Base-by-base conservation (phyloP, 768 basidiomycete genomes). In the Trametes meyenii region DNA sequence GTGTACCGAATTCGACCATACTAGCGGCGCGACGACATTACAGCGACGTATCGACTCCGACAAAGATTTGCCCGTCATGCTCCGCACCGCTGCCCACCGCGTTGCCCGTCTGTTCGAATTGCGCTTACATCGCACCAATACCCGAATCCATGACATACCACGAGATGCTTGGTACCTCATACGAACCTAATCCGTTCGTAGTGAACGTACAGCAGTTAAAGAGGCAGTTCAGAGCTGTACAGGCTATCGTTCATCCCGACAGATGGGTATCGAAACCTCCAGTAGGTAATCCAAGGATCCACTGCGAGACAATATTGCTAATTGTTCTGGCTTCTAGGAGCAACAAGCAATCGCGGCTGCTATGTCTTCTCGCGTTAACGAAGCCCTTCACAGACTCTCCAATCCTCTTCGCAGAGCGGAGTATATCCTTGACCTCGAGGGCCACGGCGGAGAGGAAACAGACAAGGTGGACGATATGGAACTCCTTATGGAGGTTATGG, bases 231-330 rank as follows among this genome's bases (percentile, higher is more conserved):
- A 77, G 89, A 36, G 76, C 81, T 48, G 84, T 89, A 3, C 95
- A 96, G 70, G 80, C 85, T 21, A 76, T 84, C 21, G 86, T 92
- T 53, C 95, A 98, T 77, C 95, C 95, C 0, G 95, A 98, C 72
- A 80, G 86, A 13, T 96, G 91, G 89, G 82, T 86, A 36, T 82
- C 48, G 24, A 59, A 43, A 21, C 36, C 35, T 55, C 54, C 43
- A 61, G 90, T 89, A 64, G 55, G 74, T 69, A 1, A 11, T 23
- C 10, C 12, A 7, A 6, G 13, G 21, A 24, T n/a, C 7, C 5
- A 17, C 8, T 36, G 6, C 17, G 14, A 38, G n/a, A 36, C 17
- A 21, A 40, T n/a, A 12, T 40, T 12, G 17, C 17, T 24, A 13
- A 19, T 23, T 46, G 17, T 23, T 11, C 36, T 40, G n/a, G 46